Base-by-base conservation (phyloP, 768 basidiomycete species). In the Pleurotus sapidus region DNA sequence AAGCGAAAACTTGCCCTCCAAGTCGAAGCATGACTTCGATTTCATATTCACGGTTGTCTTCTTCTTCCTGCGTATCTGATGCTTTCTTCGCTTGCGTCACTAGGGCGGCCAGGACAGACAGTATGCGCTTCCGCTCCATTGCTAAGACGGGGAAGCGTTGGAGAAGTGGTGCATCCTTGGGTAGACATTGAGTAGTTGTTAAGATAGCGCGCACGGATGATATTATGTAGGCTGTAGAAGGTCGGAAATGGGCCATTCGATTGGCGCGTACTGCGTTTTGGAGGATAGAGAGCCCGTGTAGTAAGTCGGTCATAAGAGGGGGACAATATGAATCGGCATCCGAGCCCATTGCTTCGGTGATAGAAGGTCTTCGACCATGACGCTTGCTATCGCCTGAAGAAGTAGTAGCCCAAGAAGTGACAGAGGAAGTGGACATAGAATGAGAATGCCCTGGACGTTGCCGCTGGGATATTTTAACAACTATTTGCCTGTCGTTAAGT, bases 201-300 rank as follows among this genome's bases (percentile, higher is more conserved):
- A 99, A 81, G 15, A 96, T 88, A 25, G 88, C 84, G 30, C 95
- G 89, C 47, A 98, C 93, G 55, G 91, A 93, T 11, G 93, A 94
- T 63, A 99, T 95, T 59, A 98, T 89, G 70, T 88, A 95, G 12
- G 95, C 95, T 0, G 95, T 93, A 2, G 94, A 89, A 5, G 96
- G 95, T 65, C 95, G 93, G 64, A 93, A 95, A 71, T 98, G 96
- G 2, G 86, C 74, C 24, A 84, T 73, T 46, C 91, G 85, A 63
- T 86, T 86, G n/a, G 84, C 77, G 43, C 84, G 79, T 17, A 94
- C 93, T 4, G 95, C 91, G 56, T 82, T 89, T 65, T 95, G 90
- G 20, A 99, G 79, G 43, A 98, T 78, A 6, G 89, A 87, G 40
- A 98, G 77, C 12, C 90, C 91, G 62, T 95, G 93, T 5, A 92